phyloP scores from a whole-genome alignment of 2,329 filamentous ascomycete genomes.

The Paecilomyces sp. region DNA sequence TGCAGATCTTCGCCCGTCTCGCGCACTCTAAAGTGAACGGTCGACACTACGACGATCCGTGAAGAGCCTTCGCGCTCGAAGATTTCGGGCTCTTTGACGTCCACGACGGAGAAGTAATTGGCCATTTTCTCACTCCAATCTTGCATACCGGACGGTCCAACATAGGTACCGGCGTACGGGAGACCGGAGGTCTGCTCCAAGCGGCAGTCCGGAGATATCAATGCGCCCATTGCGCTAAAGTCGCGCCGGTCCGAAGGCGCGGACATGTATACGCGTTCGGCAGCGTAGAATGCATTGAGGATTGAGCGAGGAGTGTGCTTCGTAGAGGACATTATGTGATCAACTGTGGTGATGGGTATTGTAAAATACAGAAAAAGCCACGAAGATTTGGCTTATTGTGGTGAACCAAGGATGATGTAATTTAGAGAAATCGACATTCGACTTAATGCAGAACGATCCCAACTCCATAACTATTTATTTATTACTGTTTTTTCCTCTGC shows the following conservation, averaged over 20 bases:
- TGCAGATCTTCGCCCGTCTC: conserved; percentile 22
- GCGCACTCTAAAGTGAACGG: conserved; percentile 20
- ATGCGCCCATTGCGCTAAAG: conserved; percentile 21
- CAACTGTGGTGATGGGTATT: too few relatives aligned
- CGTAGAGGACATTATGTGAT: conserved; percentile 31
- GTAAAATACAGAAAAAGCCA: too few relatives aligned
- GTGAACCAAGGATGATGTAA: too few relatives aligned
- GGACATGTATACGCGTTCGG: conserved; percentile 28
- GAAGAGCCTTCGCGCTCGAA: conserved; percentile 22
- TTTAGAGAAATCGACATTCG: too few relatives aligned
- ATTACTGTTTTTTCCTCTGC: too few relatives aligned
- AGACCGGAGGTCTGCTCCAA: conserved; percentile 27
- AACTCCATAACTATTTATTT: too few relatives aligned
- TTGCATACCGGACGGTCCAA: conserved; percentile 23
- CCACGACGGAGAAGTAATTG: conserved; percentile 17
- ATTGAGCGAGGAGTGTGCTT: conserved; percentile 17
- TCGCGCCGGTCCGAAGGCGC: conserved; percentile 20
- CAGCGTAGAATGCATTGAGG: conserved; percentile 27
- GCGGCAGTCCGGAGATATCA: conserved; percentile 16
- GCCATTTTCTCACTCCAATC: conserved; percentile 25
- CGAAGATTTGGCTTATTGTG: too few relatives aligned
- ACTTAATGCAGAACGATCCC: too few relatives aligned
- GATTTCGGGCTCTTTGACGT: conserved; percentile 22
- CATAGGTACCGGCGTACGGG: conserved; percentile 25
- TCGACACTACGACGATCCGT: conserved; percentile 19